A percentile compares a stretch with the other conserved stretches of the same genome.
Evolutionary conservation across 495 filamentous ascomycete species (phyloP).

Genomic region (Achaetomiella virescens): DNA sequence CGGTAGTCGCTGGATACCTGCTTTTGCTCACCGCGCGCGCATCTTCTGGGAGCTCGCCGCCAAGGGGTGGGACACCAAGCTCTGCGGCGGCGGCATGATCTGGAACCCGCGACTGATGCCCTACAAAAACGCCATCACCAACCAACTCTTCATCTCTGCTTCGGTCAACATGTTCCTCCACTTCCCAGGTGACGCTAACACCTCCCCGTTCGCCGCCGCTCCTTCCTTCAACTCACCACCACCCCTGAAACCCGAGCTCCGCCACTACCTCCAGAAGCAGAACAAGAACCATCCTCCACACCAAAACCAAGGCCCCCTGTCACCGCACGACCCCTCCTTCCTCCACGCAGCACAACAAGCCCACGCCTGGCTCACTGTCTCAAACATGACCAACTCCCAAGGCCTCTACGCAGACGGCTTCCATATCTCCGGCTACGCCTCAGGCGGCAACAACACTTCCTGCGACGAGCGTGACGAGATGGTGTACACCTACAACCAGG

Average conservation of each 20-base stretch:
- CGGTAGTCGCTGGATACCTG: slow-evolving; percentile 64
- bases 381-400: slow-evolving; percentile 74
- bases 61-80: slow-evolving; percentile 70
- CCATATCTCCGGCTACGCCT: slow-evolving; percentile 67
- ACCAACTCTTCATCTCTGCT: slow-evolving; percentile 80
- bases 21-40: slow-evolving; percentile 80
- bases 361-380: slow-evolving; percentile 71
- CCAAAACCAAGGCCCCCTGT: neutral
- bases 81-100: slow-evolving; percentile 87
- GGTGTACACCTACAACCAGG: slow-evolving; percentile 96
- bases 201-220: slow-evolving; percentile 53
- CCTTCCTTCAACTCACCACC: neutral
- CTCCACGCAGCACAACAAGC: slow-evolving; percentile 66
- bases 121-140: slow-evolving; percentile 98
- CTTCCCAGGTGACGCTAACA: slow-evolving; percentile 72
- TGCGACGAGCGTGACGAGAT: slow-evolving; percentile 77
- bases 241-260: neutral
- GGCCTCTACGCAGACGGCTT: slow-evolving; percentile 87
- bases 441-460: slow-evolving; percentile 45
- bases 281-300: too few relatives aligned
- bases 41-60: slow-evolving; percentile 83
- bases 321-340: slow-evolving; percentile 57
- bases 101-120: slow-evolving; percentile 80
- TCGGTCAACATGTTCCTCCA: slow-evolving; percentile 87
- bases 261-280: neutral